Percentiles rank a stretch among this genome's conserved stretches.
These are phyloP conservation scores for Ogataea hybrid DNA, from an alignment of 1,139 yeast species.

Conservation along the genomic window DNA sequence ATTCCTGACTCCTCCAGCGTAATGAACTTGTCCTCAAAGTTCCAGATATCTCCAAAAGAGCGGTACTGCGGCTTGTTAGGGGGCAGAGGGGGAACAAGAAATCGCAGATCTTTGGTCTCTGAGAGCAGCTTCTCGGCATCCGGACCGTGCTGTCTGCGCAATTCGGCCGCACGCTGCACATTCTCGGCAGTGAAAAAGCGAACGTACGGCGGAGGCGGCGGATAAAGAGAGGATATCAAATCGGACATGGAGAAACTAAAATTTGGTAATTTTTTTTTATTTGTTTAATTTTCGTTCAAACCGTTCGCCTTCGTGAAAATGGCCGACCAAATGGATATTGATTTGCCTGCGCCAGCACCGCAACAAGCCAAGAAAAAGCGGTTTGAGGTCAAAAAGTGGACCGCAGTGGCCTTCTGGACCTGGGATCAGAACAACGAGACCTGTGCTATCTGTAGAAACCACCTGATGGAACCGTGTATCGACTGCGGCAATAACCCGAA, in stretches of 20 bases:
- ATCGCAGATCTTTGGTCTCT: constrained; percentile 40
- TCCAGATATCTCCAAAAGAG: constrained; percentile 61
- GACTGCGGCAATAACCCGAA: constrained; percentile 53
- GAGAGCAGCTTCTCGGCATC: constrained; percentile 24
- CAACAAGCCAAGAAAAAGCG: constrained; percentile 41
- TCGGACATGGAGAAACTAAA: constrained; percentile 2
- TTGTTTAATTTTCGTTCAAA: background rate
- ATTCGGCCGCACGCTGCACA: constrained; percentile 20
- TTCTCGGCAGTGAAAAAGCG: constrained; percentile 44
- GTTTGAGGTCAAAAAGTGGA: constrained; percentile 84
- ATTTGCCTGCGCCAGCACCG: constrained; percentile 30
- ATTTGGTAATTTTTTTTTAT: constrained; percentile 1
- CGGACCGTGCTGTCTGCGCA: constrained; percentile 17
- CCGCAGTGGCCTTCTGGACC: constrained; percentile 99
- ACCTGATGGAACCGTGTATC: constrained; percentile 97
- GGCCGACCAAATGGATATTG: constrained; percentile 37
- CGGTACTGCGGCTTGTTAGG: constrained; percentile 50
- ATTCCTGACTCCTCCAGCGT: constrained; percentile 51
- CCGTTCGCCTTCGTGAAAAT: constrained; percentile 9
- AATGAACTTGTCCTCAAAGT: constrained; percentile 56
- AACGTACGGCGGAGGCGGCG: constrained; percentile 59
- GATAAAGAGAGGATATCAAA: constrained; percentile 49
- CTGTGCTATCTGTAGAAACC: constrained; percentile 98
- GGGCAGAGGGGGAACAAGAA: constrained; percentile 47
- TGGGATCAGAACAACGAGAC: constrained; percentile 92